Evolutionary conservation across 345 rosid genomes (phyloP).

Genomic region (Syzygium jambos): DNA sequence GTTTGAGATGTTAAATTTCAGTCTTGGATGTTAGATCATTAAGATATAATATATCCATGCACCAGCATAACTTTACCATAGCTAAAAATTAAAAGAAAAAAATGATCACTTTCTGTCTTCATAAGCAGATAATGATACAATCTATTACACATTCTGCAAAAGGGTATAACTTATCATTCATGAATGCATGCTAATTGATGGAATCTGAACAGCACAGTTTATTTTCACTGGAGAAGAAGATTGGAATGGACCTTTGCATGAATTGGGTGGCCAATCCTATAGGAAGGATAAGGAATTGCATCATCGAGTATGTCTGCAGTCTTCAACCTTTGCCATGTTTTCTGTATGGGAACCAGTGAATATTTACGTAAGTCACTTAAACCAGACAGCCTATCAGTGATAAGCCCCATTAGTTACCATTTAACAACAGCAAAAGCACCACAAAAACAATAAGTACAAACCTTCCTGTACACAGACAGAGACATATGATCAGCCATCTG

Average conservation of each 20-base stretch:
- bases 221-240: neutral
- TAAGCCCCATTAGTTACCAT: neutral
- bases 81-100: neutral
- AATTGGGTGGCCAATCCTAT: slow-evolving; percentile 70
- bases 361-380: neutral
- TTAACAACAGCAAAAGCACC: neutral
- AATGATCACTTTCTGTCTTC: neutral
- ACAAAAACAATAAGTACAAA: neutral
- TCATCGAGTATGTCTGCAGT: slow-evolving; percentile 46
- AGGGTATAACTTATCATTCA: neutral
- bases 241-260: slow-evolving; percentile 53
- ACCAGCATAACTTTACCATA: neutral
- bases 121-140: neutral
- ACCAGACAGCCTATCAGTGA: neutral
- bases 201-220: neutral
- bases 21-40: neutral
- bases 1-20: neutral
- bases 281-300: slow-evolving; percentile 72
- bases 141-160: neutral
- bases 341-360: slow-evolving; percentile 25
- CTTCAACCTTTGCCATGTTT: slow-evolving; percentile 82
- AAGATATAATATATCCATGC: neutral
- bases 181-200: neutral
- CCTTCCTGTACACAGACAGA: neutral
- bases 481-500: neutral